Base-by-base conservation (phyloP, 352 stramenopile species). In the Phytophthora idaei region DNA sequence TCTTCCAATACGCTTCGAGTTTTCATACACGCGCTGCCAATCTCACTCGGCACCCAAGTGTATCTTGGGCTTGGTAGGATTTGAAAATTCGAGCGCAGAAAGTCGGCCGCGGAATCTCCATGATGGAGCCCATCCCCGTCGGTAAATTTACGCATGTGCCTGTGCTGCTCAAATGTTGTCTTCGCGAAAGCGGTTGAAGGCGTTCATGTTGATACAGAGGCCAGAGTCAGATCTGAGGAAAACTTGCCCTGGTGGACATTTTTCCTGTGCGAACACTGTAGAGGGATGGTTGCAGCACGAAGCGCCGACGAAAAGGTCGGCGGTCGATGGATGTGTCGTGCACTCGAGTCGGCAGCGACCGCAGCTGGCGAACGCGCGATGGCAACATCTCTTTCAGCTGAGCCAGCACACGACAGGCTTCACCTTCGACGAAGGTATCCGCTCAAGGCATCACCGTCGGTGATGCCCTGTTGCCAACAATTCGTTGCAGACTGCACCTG, bases 321-420 rank as follows among this genome's bases (percentile, higher is more conserved):
- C 34, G 7, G 31, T 57, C 44, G 57, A 29, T 52, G 29, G 64
- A 68, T 72, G 45, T 56, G 64, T 71, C 51, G 64, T 67, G 64
- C 64, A 68, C 41, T 68, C 59, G 58, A 54, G 28, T 28, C 42
- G 21, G 14, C 10, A 45, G 39, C 54, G 54, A 58, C 34, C 52
- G 44, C 32, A 45, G 29, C 31, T 45, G 14, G 36, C 36, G 36
- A 42, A 42, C 36, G 36, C 36, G 37, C 41, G 41, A 56, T 36
- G 31, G 47, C 39, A 56, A 64, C 63, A 55, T 63, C 53, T 57
- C 61, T 9, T 69, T 64, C 34, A 63, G 37, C 53, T 36, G 15
- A 58, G 55, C 55, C 48, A 65, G 48, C 39, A n/a, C 57, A 67
- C 63, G 64, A 61, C 64, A 71, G 64, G 64, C 57, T 71, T 68